Evolutionary conservation across 768 basidiomycete genomes (phyloP), one percentile per base, ranked within the genome.

Genomic region (Amyloporia xantha): DNA sequence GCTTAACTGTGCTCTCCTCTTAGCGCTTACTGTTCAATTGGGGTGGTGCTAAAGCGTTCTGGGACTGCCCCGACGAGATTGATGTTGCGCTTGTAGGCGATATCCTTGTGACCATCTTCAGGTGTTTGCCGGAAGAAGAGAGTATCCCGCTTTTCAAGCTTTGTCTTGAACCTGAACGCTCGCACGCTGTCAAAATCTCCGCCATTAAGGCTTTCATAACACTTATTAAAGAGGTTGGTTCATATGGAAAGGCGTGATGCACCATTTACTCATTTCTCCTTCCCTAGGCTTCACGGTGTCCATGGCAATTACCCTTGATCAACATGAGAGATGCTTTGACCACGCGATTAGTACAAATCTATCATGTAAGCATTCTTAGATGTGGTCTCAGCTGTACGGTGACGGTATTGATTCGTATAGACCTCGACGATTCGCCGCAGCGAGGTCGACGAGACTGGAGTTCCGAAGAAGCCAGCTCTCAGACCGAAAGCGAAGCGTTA

Each of bases 1-100:
- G n/a, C 57, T 19, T 26, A 17, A 37, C 47, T 26, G 9, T 33
- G 12, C 10, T 5, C n/a, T 46, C 2, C 21, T n/a, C 36, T 5
- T 44, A 67, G 67, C 52, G 37, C 41, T 47, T 60, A 4, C 56
- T 68, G 20, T 40, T 56, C 43, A 67, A 66, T 42, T 71, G 69
- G 55, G 59, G 65, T 24, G 61, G 61, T 28, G 57, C 62, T 45
- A 53, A 52, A 24, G 78, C 84, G 2, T 91, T 87, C 66, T 89
- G 84, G 78, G 85, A 91, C 28, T 68, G 69, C 0, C 60, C 64
- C 9, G 88, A 89, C 1, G 82, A 85, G 47, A 81, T 76, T 26
- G 89, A 94, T 58, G 76, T 87, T n/a, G 77, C 80, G 10, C 68
- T 92, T 36, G 81, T 84, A 56, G 81, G 83, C 1, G 84, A 91